Evolutionary conservation across 164 flowering plant genomes (phyloP), one percentile per base, ranked within the genome.

Genomic region (Sedum album): DNA sequence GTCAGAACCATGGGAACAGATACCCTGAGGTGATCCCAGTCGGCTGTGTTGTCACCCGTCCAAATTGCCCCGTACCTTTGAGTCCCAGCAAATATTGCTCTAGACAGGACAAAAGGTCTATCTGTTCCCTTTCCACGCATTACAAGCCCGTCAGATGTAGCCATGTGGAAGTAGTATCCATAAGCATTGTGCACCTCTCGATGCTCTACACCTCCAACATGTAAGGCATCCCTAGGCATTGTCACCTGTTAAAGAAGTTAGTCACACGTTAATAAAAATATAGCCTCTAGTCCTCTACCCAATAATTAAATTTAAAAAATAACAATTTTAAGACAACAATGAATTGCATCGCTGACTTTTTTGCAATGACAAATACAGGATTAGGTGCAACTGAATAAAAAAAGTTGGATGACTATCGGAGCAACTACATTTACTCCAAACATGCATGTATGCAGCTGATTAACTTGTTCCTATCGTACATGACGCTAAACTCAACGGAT

Each of bases 201-300:
- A 75, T 92, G 95, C 76, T 92, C 99, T 20, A 83, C 82, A 64
- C 82, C 86, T 69, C 93, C 99, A 76, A 80, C 55, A 79, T 95
- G 99, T 69, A 92, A 71, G 68, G 96, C 96, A 87, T 95, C 97
- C 76, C 99, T 85, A n/a, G 99, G 99, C 99, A 95, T 92, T 49
- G 95, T 80, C 44, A 92, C 80, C 99, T 95, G 81, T 42, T 63
- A 5, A 68, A 9, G 18, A 55, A 25, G 23, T 25, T 9, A 8
- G 30, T 55, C 31, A 55, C 30, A 25, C 26, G 11, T 55, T 51
- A 51, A 13, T 57, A 10, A 28, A 28, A 18, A 57, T 57, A 10
- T 57, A 1, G 2, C 20, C 18, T 28, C 13, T 33, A 57, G 2
- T 10, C 1, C 33, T 10, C 38, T 3, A 35, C 11, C 11, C 11